Base-by-base conservation (phyloP, 2,329 filamentous ascomycete genomes). In the Claviceps sorghi region DNA sequence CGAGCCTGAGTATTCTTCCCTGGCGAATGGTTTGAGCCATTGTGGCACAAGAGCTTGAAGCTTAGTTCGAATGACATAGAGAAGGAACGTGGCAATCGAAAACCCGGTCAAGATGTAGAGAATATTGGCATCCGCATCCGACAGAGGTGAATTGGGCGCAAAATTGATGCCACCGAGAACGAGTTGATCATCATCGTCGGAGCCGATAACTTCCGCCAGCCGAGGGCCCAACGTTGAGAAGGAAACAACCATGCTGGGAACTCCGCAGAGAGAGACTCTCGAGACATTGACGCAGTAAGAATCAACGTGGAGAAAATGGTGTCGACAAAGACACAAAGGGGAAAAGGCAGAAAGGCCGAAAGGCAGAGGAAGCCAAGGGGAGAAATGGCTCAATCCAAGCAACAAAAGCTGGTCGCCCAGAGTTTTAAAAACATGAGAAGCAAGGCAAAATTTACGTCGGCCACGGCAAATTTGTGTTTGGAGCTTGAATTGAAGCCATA, bases 21-120 rank as follows among this genome's bases (percentile, higher is more conserved):
- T 60, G 2, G 73, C 72, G 54, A 76, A 76, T 1, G 68, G 67
- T 10, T 62, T 65, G 15, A 67, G 59, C 70, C 72, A 75, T 44
- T 59, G 62, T 0, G 73, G 72, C 1, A 67, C 60, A 3, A 56
- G 54, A 3, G 62, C 61, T 2, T 59, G 54, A 6, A 69, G 52
- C 2, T 56, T 59, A 4, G 57, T 51, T 8, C 56, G 61, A 53
- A 49, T 52, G 26, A 67, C 30, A 50, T 67, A 64, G 17, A 69
- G 49, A 19, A 66, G 53, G 22, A 63, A 49, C 5, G 61, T 58
- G 8, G 63, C 57, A 10, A 69, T 46, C 5, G 68, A 65, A 5
- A 61, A 30, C 1, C 49, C 51, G 5, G 63, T 51, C 19, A 64
- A 50, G 6, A 51, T 42, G 38, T 61, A 58, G 15, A 59, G 51